Evolutionary conservation across 2,329 filamentous ascomycete species (phyloP).

Genomic region (Alternaria ventricosa): DNA sequence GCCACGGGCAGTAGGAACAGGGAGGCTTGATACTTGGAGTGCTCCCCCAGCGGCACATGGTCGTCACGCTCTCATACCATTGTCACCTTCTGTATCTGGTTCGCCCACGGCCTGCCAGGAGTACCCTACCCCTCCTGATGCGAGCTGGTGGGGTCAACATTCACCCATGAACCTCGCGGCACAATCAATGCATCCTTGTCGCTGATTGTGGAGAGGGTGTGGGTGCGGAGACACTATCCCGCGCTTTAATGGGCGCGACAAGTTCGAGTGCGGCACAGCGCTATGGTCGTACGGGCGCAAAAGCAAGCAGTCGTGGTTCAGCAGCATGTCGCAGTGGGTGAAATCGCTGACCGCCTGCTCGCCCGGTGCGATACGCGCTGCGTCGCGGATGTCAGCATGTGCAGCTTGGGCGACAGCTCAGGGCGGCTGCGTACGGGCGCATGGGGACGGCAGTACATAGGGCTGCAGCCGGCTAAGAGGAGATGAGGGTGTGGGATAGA

Average conservation of each 20-base stretch:
- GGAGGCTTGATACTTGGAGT: constrained; percentile 8
- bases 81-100: constrained; percentile 42
- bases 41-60: constrained; percentile 21
- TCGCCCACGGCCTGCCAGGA: constrained; percentile 13
- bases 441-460: constrained; percentile 23
- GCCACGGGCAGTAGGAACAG: not conserved
- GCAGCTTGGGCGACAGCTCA: constrained; percentile 11
- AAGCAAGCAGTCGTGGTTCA: constrained; percentile 14
- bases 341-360: constrained; percentile 3
- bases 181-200: constrained; percentile 33
- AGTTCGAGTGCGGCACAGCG: constrained; percentile 13
- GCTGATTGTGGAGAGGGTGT: constrained; percentile 21
- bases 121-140: constrained; percentile 28
- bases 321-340: constrained; percentile 3
- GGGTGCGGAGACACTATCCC: constrained; percentile 31
- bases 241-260: constrained; percentile 21
- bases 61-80: constrained; percentile 18
- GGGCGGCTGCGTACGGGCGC: constrained; percentile 18
- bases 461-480: constrained; percentile 30
- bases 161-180: constrained; percentile 21
- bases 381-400: constrained; percentile 17
- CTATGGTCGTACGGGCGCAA: constrained; percentile 7
- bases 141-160: constrained; percentile 31
- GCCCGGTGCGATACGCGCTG: constrained; percentile 18
- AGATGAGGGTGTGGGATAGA: constrained; percentile 20